A percentile compares a stretch with the other conserved stretches of the same genome.
Evolutionary conservation across 1,139 yeast species (phyloP).

Genomic region (Lodderomyces beijingensis): DNA sequence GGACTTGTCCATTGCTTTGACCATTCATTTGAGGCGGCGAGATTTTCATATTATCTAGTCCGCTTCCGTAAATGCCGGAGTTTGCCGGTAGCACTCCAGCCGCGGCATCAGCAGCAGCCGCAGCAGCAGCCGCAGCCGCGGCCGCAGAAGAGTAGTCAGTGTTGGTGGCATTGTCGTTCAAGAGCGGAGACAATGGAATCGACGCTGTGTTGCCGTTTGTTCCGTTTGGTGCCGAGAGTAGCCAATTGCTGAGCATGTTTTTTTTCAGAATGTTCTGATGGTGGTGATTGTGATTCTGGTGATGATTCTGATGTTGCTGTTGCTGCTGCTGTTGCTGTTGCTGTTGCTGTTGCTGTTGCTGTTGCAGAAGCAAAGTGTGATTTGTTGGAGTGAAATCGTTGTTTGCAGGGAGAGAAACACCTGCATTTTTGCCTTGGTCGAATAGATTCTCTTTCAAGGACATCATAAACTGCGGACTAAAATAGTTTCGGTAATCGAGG

Average conservation of each 20-base stretch:
- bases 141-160: no score
- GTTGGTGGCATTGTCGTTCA: no score
- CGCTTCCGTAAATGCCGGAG: slow-evolving; percentile 4
- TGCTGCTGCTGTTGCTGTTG: not conserved
- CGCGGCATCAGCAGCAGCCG: slow-evolving; percentile 8
- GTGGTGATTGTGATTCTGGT: no score
- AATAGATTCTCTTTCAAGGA: slow-evolving; percentile 10
- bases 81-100: no score
- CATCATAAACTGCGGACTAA: slow-evolving; percentile 11
- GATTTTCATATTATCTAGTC: slow-evolving; percentile 15
- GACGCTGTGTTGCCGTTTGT: slow-evolving; percentile 13
- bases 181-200: slow-evolving; percentile 35
- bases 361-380: not conserved
- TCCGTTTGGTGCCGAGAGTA: slow-evolving; percentile 4
- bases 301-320: slow-evolving; percentile 5
- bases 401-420: not conserved
- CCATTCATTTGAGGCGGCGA: slow-evolving; percentile 3
- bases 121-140: slow-evolving; percentile 10
- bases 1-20: not conserved
- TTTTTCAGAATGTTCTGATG: no score
- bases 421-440: slow-evolving; percentile 6
- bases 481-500: slow-evolving; percentile 18
- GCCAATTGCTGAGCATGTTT: not conserved
- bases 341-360: slow-evolving; percentile 2
- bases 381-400: not conserved